These are phyloP conservation scores for Cryptosporidium xiaoi DNA, from an alignment of 169 alveolate genomes.

Conservation along the genomic window DNA sequence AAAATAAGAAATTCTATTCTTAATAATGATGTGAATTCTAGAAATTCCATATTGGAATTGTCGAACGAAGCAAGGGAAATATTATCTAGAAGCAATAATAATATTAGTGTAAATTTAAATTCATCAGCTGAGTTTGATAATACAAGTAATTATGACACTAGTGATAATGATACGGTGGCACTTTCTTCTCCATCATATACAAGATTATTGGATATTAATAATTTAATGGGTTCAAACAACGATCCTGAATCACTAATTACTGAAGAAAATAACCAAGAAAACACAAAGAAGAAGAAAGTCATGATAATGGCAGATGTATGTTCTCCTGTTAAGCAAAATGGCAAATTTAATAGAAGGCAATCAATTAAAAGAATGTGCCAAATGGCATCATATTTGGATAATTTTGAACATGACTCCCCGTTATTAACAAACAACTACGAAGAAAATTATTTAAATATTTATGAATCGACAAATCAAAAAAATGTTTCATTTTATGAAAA, in stretches of 20 bases:
- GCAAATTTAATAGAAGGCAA: conserved; percentile 58
- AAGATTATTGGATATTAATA: conserved; percentile 25
- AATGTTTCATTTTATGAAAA: background rate
- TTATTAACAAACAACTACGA: background rate
- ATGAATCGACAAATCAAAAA: background rate
- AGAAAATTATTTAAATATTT: background rate
- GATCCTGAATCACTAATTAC: background rate
- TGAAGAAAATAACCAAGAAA: background rate
- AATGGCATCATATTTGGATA: conserved; percentile 58
- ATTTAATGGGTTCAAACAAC: conserved; percentile 2
- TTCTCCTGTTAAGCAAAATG: conserved; percentile 16
- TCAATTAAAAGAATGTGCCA: conserved; percentile 69
- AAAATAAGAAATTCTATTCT: background rate
- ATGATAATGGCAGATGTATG: conserved; percentile 22
- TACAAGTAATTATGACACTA: background rate
- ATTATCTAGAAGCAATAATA: conserved; percentile 1
- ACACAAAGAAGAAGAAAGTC: conserved; percentile 15
- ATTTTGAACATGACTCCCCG: background rate
- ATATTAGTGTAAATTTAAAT: background rate
- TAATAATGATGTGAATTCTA: background rate
- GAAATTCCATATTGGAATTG: conserved; percentile 18
- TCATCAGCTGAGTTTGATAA: background rate
- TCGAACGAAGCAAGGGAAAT: conserved; percentile 57
- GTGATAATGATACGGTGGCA: conserved; percentile 56
- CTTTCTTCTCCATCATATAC: conserved; percentile 72